phyloP scores from a whole-genome alignment of 208 protist species.

The Pavlovales sp. region DNA sequence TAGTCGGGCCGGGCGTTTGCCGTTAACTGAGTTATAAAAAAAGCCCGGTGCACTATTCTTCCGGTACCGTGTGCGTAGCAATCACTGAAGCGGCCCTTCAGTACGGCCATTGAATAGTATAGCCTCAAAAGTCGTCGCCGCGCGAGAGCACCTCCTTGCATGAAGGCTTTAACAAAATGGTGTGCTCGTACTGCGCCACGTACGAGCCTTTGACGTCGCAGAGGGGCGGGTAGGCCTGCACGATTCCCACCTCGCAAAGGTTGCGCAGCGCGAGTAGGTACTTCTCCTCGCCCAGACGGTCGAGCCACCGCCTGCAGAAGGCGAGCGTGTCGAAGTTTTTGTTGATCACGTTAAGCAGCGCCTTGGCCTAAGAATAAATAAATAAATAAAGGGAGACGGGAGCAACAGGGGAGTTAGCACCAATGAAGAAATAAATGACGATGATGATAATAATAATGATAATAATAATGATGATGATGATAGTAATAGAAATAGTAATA shows the following conservation, averaged over 20 bases:
- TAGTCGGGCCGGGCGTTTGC: no score
- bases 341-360: constrained; percentile 82
- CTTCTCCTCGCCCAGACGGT: constrained; percentile 76
- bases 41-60: no score
- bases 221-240: constrained; percentile 92
- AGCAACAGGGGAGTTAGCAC: no score
- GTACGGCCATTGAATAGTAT: no score
- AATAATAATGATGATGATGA: no score
- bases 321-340: constrained; percentile 89
- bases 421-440: no score
- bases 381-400: neutral
- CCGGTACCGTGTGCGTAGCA: no score
- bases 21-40: no score
- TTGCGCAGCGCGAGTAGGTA: constrained; percentile 75
- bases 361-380: constrained; percentile 65
- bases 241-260: constrained; percentile 72
- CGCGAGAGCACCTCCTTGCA: constrained; percentile 60
- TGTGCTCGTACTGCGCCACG: constrained; percentile 80
- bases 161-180: constrained; percentile 50
- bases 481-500: no score
- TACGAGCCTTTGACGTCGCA: constrained; percentile 90
- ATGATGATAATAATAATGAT: no score
- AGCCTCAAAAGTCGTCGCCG: constrained; percentile 57
- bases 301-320: constrained; percentile 84
- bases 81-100: no score